Conservation (phyloP, 2,329 filamentous ascomycete species). For the Ceratocystis alfenasii region DNA sequence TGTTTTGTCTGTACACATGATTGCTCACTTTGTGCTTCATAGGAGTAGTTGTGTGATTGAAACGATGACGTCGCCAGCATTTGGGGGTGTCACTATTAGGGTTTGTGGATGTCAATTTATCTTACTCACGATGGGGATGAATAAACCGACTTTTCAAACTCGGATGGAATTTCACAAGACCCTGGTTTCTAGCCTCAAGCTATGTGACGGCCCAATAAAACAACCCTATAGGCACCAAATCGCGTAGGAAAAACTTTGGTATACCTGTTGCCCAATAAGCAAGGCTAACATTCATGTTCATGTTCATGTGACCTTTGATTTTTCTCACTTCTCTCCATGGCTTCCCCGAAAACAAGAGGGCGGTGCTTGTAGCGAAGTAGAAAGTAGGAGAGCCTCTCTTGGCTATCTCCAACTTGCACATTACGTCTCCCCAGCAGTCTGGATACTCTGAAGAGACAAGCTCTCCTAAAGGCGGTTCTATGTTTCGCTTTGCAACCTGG, state of each 20-base stretch:
- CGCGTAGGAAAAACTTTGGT: background rate
- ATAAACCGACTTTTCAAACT: background rate
- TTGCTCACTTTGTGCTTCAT: too few relatives aligned
- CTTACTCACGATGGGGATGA: background rate
- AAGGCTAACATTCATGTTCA: background rate
- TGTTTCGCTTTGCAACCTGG: background rate
- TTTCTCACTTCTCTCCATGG: background rate
- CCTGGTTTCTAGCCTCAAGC: background rate
- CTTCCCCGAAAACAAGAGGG: background rate
- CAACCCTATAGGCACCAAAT: background rate
- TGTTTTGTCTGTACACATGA: too few relatives aligned
- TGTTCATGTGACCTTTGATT: background rate
- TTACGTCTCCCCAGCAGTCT: background rate
- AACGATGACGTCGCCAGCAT: background rate
- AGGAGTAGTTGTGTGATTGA: too few relatives aligned
- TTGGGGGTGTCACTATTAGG: background rate
- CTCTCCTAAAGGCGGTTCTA: background rate
- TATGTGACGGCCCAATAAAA: background rate
- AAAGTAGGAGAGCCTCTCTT: background rate
- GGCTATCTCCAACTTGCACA: background rate
- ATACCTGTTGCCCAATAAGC: background rate
- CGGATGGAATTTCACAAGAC: background rate
- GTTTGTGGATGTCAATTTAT: background rate
- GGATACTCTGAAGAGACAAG: background rate
- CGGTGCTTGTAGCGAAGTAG: background rate